Evolutionary conservation across 345 rosid genomes (phyloP), one percentile per base, ranked within the genome.

Genomic region (Odontarrhena argentea): DNA sequence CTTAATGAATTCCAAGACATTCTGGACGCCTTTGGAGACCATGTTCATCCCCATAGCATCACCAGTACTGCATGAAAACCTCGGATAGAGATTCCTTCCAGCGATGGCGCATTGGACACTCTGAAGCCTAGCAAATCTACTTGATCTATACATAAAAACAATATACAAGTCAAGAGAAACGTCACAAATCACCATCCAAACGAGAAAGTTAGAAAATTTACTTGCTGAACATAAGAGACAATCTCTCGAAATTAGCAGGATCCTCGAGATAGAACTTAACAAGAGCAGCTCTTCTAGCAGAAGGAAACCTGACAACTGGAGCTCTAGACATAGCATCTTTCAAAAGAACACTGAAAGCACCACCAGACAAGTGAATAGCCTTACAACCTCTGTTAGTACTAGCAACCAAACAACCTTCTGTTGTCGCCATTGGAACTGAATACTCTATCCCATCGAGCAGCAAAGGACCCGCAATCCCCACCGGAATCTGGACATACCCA

Each of bases 1-100:
- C 38, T 55, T 75, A 10, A 84, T 34, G 43, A 78, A 80, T 8
- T 84, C 75, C 41, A 84, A 78, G 9, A 84, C 84, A 73, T 84
- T 82, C 47, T 84, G 84, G 54, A 84, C 88, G 2, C 83, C 84
- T 72, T 82, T 84, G 1, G 84, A 80, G 34, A 84, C 80, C 85
- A 83, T 83, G 69, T 80, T 87, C 93, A 84, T 85, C 59, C 93
- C 93, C 86, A 87, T 85, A 44, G 89, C 89, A 70, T 87, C 89
- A 9, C 87, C 87, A 0, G 87, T 84, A 74, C 77, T 74, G 75
- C 89, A 87, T 8, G 57, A 36, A 45, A 87, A 87, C 52, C 92
- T 78, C 45, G 72, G 47, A 68, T 80, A 84, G 8, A 83, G 40
- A 65, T 83, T 87, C 76, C 55, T 81, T 9, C 93, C 87, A 7